A percentile compares a stretch with the other conserved stretches of the same genome.
These are phyloP conservation scores for Poa pratensis DNA, from an alignment of 176 grass and related monocot species.

Conservation along the genomic window DNA sequence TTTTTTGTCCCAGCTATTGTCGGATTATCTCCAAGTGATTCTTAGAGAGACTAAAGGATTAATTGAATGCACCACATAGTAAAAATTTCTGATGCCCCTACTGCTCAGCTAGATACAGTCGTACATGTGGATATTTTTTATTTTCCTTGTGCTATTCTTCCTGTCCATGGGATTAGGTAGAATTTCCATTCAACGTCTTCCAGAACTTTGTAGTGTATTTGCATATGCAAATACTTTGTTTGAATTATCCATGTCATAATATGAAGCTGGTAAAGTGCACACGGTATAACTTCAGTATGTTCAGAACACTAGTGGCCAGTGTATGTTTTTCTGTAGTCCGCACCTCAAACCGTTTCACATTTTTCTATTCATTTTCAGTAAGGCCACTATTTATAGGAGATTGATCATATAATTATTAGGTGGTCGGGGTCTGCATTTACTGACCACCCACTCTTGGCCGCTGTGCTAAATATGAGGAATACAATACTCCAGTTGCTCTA, in stretches of 20 bases:
- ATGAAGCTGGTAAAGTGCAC: neutral
- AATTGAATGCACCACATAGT: constrained; percentile 13
- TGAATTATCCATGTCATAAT: neutral
- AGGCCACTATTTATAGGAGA: neutral
- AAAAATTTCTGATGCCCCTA: neutral
- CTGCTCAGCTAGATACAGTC: neutral
- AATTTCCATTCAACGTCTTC: neutral
- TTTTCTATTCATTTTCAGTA: constrained; percentile 18
- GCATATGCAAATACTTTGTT: neutral
- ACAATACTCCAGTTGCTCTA: neutral
- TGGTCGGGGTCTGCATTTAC: neutral
- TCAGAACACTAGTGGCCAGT: constrained; percentile 15
- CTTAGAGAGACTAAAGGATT: neutral
- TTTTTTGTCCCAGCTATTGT: constrained; percentile 19
- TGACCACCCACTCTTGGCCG: neutral
- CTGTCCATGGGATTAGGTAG: neutral
- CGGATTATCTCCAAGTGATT: neutral
- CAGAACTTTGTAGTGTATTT: constrained; percentile 11
- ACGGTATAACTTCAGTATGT: constrained; percentile 7
- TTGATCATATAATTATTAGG: constrained; percentile 23
- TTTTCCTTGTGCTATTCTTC: neutral
- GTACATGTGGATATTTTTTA: neutral
- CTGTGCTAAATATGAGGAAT: neutral
- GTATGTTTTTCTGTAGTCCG: constrained; percentile 21
- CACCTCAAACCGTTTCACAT: neutral